phyloP scores from a whole-genome alignment of 108 stramenopile genomes.

The Fragilariopsis cylindrus region DNA sequence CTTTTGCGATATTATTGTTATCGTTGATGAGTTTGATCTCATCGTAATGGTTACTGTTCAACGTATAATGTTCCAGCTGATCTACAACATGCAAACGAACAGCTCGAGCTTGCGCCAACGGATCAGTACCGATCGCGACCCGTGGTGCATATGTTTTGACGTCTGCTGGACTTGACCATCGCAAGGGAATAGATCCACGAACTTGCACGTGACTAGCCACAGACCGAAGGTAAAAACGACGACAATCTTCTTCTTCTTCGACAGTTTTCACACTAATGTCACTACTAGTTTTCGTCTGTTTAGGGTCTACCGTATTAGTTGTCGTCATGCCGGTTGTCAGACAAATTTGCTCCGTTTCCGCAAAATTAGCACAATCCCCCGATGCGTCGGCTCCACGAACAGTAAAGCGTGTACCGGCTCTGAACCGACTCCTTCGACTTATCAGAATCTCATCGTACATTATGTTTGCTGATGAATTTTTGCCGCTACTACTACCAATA shows the following conservation, averaged over 20 bases:
- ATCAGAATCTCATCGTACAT: slow-evolving; percentile 82
- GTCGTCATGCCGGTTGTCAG: slow-evolving; percentile 18
- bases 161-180: slow-evolving; percentile 91
- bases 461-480: background rate
- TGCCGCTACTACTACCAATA: background rate
- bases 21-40: background rate
- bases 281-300: background rate
- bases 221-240: slow-evolving; percentile 5
- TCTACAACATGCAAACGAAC: slow-evolving; percentile 74
- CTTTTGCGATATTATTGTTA: background rate
- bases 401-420: slow-evolving; percentile 96
- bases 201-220: slow-evolving; percentile 80
- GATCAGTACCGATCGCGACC: slow-evolving; percentile 83
- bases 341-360: slow-evolving; percentile 94
- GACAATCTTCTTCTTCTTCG: background rate
- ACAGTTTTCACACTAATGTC: background rate
- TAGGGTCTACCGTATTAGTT: background rate
- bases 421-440: slow-evolving; percentile 80
- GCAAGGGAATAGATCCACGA: slow-evolving; percentile 93
- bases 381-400: slow-evolving; percentile 88
- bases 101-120: slow-evolving; percentile 72
- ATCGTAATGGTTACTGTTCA: background rate
- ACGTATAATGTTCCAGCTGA: slow-evolving; percentile 46
- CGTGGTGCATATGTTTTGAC: slow-evolving; percentile 88
- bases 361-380: slow-evolving; percentile 93